phyloP scores from a whole-genome alignment of 306 rosid genomes.

The Cucurbita moschata region DNA sequence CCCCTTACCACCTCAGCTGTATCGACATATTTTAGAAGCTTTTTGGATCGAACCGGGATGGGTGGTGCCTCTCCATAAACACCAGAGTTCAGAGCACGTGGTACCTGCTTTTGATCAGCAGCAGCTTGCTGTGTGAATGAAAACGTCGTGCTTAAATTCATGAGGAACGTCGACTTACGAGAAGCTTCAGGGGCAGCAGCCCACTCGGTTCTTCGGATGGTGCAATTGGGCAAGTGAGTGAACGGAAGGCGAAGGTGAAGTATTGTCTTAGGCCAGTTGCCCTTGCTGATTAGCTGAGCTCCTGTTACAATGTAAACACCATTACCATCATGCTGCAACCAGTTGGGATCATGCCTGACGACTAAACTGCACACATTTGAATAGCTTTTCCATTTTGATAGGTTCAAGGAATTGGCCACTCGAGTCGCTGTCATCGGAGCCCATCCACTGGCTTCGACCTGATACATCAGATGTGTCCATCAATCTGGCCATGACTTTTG shows the following conservation, averaged over 20 bases:
- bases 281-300: constrained; percentile 69
- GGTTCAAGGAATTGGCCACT: constrained; percentile 56
- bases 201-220: constrained; percentile 74
- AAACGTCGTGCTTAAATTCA: constrained; percentile 78
- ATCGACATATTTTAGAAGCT: constrained; percentile 64
- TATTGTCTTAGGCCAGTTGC: constrained; percentile 76
- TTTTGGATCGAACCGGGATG: constrained; percentile 34
- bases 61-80: constrained; percentile 87
- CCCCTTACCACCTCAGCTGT: constrained; percentile 75
- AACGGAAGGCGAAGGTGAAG: constrained; percentile 79
- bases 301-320: constrained; percentile 87
- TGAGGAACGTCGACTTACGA: constrained; percentile 63
- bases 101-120: constrained; percentile 52
- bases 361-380: constrained; percentile 72
- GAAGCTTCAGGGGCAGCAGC: constrained; percentile 57
- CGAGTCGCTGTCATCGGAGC: constrained; percentile 54
- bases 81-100: constrained; percentile 66
- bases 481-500: constrained; percentile 48
- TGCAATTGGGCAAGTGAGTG: constrained; percentile 51
- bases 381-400: constrained; percentile 74
- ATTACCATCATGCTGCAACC: constrained; percentile 41
- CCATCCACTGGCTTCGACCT: constrained; percentile 43
- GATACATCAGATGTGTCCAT: constrained; percentile 20
- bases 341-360: constrained; percentile 68
- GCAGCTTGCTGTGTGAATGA: constrained; percentile 64